These are phyloP conservation scores for Ganoderma sinense DNA, from an alignment of 1,284 basidiomycete genomes.

Conservation along the genomic window DNA sequence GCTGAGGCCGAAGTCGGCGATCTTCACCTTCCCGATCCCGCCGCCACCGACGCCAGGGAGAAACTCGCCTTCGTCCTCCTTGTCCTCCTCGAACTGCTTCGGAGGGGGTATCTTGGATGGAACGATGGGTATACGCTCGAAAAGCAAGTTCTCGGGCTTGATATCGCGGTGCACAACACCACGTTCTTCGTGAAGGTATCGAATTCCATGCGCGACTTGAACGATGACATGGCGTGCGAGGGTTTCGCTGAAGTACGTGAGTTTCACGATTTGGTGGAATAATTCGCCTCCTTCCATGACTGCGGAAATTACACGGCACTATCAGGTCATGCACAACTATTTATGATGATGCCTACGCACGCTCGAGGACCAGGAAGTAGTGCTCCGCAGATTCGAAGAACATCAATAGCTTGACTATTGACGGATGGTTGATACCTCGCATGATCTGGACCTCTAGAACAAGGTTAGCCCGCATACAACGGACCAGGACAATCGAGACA, in stretches of 20 bases:
- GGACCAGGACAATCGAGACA: conserved; percentile 23
- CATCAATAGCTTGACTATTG: conserved; percentile 88
- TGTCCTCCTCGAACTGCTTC: conserved; percentile 97
- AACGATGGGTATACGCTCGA: conserved; percentile 92
- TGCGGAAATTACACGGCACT: conserved; percentile 39
- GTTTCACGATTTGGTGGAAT: conserved; percentile 99
- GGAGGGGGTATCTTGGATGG: conserved; percentile 82
- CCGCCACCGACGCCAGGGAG: conserved; percentile 92
- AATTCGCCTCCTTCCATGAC: conserved; percentile 98
- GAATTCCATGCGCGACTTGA: conserved; percentile 95
- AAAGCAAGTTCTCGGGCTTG: conserved; percentile 98
- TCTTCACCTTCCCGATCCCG: conserved; percentile 97
- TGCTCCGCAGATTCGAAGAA: conserved; percentile 94
- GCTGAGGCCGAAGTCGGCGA: conserved; percentile 97
- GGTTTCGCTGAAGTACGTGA: conserved; percentile 98
- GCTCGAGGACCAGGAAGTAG: conserved; percentile 95
- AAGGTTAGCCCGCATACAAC: background rate
- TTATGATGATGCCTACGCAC: conserved; percentile 54
- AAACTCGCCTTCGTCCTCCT: conserved; percentile 98
- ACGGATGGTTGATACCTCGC: conserved; percentile 92
- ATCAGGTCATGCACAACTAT: background rate
- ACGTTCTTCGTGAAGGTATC: conserved; percentile 96
- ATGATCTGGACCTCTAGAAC: conserved; percentile 96
- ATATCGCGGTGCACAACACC: conserved; percentile 99
- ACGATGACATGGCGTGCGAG: conserved; percentile 96